Percentiles rank a stretch among this genome's conserved stretches.
These are phyloP conservation scores for Microthlaspi erraticum DNA, from an alignment of 345 rosid species.

Conservation along the genomic window DNA sequence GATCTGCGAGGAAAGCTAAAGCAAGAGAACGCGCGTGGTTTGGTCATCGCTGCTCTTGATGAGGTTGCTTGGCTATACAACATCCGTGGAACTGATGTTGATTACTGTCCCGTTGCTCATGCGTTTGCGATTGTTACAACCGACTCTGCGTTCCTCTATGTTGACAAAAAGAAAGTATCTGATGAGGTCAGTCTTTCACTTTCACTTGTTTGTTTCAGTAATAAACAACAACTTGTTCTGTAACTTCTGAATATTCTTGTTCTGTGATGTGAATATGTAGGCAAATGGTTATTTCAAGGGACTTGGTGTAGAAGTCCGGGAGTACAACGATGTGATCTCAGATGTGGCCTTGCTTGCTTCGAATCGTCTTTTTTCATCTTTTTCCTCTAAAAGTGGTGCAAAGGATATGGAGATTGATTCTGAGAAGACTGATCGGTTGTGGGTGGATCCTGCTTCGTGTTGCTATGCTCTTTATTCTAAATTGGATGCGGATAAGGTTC, in stretches of 20 bases:
- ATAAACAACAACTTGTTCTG: neutral
- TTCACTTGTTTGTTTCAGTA: neutral
- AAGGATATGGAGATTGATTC: conserved; percentile 43
- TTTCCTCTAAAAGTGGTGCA: conserved; percentile 23
- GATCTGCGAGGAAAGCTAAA: conserved; percentile 68
- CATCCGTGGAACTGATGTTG: conserved; percentile 88
- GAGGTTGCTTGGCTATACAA: conserved; percentile 99
- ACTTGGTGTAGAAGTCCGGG: conserved; percentile 72
- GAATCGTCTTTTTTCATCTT: conserved; percentile 52
- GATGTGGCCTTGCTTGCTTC: conserved; percentile 77
- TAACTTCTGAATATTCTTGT: neutral
- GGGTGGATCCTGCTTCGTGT: conserved; percentile 86
- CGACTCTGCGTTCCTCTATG: conserved; percentile 73
- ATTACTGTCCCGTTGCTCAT: conserved; percentile 92
- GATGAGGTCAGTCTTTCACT: conserved; percentile 54
- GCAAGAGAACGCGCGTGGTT: conserved; percentile 62
- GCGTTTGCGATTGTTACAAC: conserved; percentile 84
- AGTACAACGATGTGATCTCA: conserved; percentile 64
- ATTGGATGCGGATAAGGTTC: conserved; percentile 67
- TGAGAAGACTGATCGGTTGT: conserved; percentile 56
- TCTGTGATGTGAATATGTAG: conserved; percentile 50
- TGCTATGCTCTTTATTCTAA: conserved; percentile 91
- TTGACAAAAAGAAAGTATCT: conserved; percentile 78
- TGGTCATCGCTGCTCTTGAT: conserved; percentile 80
- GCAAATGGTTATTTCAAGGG: conserved; percentile 54